Evolutionary conservation across 192 early-diverging fungal genomes (phyloP), one percentile per base, ranked within the genome.

Genomic region (Mortierella alpina): DNA sequence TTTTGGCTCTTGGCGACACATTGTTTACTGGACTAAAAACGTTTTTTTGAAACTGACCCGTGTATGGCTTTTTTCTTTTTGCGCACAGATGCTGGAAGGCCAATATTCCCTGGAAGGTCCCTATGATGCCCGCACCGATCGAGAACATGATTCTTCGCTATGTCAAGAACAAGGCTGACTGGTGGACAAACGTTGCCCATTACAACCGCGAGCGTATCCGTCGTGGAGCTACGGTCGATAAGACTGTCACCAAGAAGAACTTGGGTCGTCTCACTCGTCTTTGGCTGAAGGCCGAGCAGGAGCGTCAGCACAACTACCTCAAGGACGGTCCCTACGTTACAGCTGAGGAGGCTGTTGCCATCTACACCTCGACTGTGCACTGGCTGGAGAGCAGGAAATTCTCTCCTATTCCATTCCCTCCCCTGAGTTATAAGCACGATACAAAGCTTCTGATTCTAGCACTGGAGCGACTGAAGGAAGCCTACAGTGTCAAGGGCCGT

Each of bases 81-180:
- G 47, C 79, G 5, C 63, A 82, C 73, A 87, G 83, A 67, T 92
- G 89, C 82, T 98, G 95, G 94, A 99, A 99, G 87, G 97, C 98
- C 41, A 99, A 99, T 82, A 97, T 98, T 72, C 97, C 98, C 45
- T 99, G 98, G 98, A 96, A 98, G 77, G 97, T 99, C 17, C 96
- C 96, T 55, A 97, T 97, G 48, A 90, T 99, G 88, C 97, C 98
- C n/a, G 92, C 90, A 44, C 94, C 98, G 6, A 94, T 99, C 66
- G 97, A 98, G 79, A 98, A 98, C 87, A 98, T 99, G 95, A 97
- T 99, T 78, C 83, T 98, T 73, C 93, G 97, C 51, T 99, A 99
- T 85, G 96, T 99, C 68, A 98, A 98, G 85, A 92, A 96, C 62
- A 99, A 99, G 86, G 96, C 98, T n/a, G 98, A 99, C 86, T 99